Conservation (phyloP, 2,329 filamentous ascomycete species). For the Colletotrichum liriopes region DNA sequence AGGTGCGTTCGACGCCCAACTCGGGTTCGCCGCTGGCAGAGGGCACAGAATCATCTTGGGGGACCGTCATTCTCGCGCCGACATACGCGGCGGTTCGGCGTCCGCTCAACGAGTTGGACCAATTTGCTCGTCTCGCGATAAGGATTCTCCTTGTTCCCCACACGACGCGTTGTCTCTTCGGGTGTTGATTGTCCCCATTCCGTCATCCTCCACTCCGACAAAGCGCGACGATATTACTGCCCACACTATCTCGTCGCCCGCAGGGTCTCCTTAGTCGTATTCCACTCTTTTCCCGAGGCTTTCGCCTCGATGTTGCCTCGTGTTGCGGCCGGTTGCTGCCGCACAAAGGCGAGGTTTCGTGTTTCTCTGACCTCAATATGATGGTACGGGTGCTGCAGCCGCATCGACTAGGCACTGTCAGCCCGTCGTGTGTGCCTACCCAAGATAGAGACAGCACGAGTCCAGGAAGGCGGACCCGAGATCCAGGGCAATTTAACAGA, state of each 20-base stretch:
- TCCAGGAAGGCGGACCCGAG: slow-evolving; percentile 32
- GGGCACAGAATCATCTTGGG: neutral
- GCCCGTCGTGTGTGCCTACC: neutral
- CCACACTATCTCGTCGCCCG: slow-evolving; percentile 16
- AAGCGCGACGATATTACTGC: slow-evolving; percentile 23
- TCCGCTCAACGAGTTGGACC: slow-evolving; percentile 31
- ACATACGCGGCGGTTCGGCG: slow-evolving; percentile 21
- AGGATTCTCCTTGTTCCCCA: neutral
- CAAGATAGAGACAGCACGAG: neutral
- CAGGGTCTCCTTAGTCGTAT: slow-evolving; percentile 19
- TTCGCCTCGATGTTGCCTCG: slow-evolving; percentile 16
- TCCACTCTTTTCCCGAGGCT: slow-evolving; percentile 25
- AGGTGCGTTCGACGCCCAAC: slow-evolving; percentile 12
- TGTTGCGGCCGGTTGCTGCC: slow-evolving; percentile 28
- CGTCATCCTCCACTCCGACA: slow-evolving; percentile 6
- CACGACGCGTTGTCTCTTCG: slow-evolving; percentile 5
- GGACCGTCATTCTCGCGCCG: slow-evolving; percentile 10
- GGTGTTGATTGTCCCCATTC: neutral
- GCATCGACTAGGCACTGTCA: neutral
- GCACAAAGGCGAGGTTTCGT: slow-evolving; percentile 10
- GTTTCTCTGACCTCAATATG: neutral
- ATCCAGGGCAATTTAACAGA: slow-evolving; percentile 22
- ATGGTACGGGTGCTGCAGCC: neutral
- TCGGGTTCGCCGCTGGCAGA: neutral
- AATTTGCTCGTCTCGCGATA: slow-evolving; percentile 18